Conservation (phyloP, 2,329 filamentous ascomycete species). For the Albifimbria verrucaria region DNA sequence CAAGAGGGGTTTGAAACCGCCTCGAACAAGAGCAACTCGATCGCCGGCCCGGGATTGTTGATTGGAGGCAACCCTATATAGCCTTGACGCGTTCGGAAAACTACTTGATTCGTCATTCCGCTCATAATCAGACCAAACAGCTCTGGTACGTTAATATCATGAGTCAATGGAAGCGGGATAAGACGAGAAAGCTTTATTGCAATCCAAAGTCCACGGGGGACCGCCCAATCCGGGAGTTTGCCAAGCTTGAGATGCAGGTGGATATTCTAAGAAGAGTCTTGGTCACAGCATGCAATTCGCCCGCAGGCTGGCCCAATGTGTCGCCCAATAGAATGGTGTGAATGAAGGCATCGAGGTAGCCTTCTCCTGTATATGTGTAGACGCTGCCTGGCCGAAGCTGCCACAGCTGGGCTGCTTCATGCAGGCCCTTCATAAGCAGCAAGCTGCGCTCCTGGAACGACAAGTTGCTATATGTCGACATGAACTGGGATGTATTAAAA, state of each 20-base stretch:
- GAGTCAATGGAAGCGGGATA: background rate
- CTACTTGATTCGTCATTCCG: background rate
- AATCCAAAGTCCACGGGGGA: background rate
- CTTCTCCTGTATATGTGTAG: background rate
- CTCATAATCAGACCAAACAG: background rate
- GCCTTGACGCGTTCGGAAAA: background rate
- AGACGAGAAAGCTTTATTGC: background rate
- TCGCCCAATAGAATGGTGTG: background rate
- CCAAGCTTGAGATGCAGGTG: background rate
- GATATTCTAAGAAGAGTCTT: background rate
- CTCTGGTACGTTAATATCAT: background rate
- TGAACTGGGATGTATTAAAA: background rate
- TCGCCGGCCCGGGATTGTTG: background rate
- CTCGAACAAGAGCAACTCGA: background rate
- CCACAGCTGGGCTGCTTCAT: background rate
- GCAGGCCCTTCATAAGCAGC: background rate
- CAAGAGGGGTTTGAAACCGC: background rate
- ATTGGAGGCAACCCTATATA: background rate
- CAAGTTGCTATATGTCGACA: background rate
- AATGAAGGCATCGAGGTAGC: background rate
- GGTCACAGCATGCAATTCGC: background rate
- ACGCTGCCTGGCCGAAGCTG: background rate
- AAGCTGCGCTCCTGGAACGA: background rate
- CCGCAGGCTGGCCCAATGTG: background rate
- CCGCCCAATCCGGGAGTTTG: background rate